Evolutionary conservation across 768 basidiomycete genomes (phyloP), one percentile per base, ranked within the genome.

Genomic region (Pisolithus tinctorius): DNA sequence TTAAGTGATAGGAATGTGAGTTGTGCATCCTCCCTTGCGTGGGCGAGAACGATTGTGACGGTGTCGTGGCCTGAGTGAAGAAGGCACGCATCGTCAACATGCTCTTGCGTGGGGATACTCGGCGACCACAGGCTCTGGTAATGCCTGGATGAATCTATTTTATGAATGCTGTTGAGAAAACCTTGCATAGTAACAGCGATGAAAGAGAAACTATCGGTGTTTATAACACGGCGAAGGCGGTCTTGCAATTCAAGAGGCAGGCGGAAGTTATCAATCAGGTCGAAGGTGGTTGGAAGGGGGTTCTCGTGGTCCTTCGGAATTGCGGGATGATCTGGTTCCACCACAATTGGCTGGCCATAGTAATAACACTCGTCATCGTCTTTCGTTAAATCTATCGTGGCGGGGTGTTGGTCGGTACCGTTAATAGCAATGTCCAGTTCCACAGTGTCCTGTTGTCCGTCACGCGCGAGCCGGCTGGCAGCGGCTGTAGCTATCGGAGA

Each of bases 21-120:
- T 50, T 72, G 72, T 34, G 63, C 51, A 45, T 63, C 61, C 46
- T 72, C 69, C 34, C 74, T 67, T 10, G 63, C 65, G 52, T 75
- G 74, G 6, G 67, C 74, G 0, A 76, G 62, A n/a, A 74, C 51
- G 10, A 70, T 45, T 27, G 68, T 25, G 26, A 61, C 50, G 3
- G 58, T 58, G 47, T 61, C 57, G 6, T 61, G 59, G 25, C 58
- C 51, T 5, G 49, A 16, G 9, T 1, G 48, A 31, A 76, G 40
- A 7, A 74, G 45, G 50, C 75, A 78, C 5, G 72, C 71, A 52
- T 76, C 78, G 29, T 77, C 72, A 23, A 79, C 60, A 20, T 57
- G 56, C 30, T 70, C 74, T 53, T 63, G 61, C 0, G 53, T 52
- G 11, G 58, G 61, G 27, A 36, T 52, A 46, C 51, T 20, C 31